A percentile compares a stretch with the other conserved stretches of the same genome.
These are phyloP conservation scores for Pisolithus microcarpus DNA, from an alignment of 768 basidiomycete species.

Conservation along the genomic window DNA sequence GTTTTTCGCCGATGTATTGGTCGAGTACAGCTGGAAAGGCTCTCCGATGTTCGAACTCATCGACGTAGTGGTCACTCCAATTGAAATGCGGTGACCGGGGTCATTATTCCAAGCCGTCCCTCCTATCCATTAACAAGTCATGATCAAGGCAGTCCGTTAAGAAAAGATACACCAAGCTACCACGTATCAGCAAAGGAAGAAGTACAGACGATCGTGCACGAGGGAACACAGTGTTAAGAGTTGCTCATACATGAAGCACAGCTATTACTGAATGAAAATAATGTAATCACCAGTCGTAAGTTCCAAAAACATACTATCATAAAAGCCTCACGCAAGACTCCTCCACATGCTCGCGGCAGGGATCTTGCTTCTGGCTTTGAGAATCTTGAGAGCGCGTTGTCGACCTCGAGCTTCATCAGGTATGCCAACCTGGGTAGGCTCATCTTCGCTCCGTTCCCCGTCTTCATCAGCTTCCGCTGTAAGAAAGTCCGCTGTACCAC, in stretches of 20 bases:
- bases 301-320: not conserved
- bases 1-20: slow-evolving; percentile 15
- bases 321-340: slow-evolving; percentile 50
- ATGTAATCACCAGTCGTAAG: slow-evolving; percentile 3
- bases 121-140: not conserved
- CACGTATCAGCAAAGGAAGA: not conserved
- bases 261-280: slow-evolving; percentile 28
- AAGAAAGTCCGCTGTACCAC: slow-evolving; percentile 55
- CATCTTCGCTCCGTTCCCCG: slow-evolving; percentile 26
- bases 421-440: slow-evolving; percentile 13
- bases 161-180: not conserved
- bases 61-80: slow-evolving; percentile 6
- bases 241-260: slow-evolving; percentile 19
- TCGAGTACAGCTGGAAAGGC: slow-evolving; percentile 23
- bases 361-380: slow-evolving; percentile 60
- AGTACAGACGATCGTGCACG: not conserved
- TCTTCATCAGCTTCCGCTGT: slow-evolving; percentile 43
- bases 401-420: slow-evolving; percentile 39
- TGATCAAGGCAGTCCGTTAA: too few species aligned
- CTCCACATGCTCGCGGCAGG: slow-evolving; percentile 77
- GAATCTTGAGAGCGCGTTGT: slow-evolving; percentile 57
- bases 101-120: not conserved
- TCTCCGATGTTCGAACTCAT: slow-evolving; percentile 27
- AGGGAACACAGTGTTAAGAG: not conserved
- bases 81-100: too few species aligned